Percentiles rank a stretch among this genome's conserved stretches.
phyloP scores from a whole-genome alignment of 306 rosid species.

The Spatholobus suberectus region DNA sequence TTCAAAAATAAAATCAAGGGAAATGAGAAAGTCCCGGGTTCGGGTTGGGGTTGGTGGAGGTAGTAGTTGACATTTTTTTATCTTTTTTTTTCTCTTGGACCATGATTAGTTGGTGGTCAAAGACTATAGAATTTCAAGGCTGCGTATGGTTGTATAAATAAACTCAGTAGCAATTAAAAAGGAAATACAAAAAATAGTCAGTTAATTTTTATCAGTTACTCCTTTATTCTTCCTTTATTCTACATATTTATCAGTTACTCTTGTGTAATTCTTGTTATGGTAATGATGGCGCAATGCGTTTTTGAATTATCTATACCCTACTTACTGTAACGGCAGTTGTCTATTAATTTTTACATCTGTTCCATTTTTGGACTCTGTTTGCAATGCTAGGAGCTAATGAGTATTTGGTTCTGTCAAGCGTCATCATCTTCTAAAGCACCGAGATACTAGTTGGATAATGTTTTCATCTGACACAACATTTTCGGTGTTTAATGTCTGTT shows the following conservation, averaged over 20 bases:
- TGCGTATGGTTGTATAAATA: slow-evolving; percentile 36
- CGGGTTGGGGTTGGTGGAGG: slow-evolving; percentile 40
- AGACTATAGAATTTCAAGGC: not conserved
- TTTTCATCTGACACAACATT: not conserved
- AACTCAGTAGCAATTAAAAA: slow-evolving; percentile 19
- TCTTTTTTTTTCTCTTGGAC: slow-evolving; percentile 1
- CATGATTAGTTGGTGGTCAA: slow-evolving; percentile 31
- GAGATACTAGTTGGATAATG: not conserved
- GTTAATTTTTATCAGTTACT: not conserved
- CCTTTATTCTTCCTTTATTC: too few species aligned
- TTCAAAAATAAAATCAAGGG: not conserved
- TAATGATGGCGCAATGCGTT: not conserved
- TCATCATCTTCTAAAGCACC: not conserved
- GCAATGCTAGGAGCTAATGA: not conserved
- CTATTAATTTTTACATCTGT: not conserved
- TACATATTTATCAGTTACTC: too few species aligned
- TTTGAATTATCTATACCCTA: not conserved
- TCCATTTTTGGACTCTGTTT: not conserved
- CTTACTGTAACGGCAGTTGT: not conserved
- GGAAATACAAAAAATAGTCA: not conserved
- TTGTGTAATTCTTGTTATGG: not conserved
- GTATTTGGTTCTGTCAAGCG: not conserved
- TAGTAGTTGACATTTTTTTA: not conserved
- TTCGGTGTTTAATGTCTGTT: not conserved
- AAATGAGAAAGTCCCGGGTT: slow-evolving; percentile 19